A percentile compares a stretch with the other conserved stretches of the same genome.
These are phyloP conservation scores for Microsporum audouinii DNA, from an alignment of 2,329 filamentous ascomycete species.

Conservation along the genomic window DNA sequence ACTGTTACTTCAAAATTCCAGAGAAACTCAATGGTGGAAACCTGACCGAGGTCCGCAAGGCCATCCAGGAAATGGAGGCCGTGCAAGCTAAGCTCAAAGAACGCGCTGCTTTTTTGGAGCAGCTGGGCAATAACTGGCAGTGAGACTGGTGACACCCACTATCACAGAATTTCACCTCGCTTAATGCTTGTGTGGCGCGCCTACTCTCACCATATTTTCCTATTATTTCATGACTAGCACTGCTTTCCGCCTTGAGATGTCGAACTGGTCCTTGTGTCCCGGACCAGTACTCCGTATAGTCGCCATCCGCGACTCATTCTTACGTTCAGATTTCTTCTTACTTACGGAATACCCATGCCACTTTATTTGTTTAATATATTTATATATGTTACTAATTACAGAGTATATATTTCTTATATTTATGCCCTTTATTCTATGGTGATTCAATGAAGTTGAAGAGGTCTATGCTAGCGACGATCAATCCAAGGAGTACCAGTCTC, in stretches of 20 bases:
- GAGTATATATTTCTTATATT: not conserved
- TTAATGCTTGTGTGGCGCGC: not conserved
- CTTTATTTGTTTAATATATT: not conserved
- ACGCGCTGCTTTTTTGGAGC: not conserved
- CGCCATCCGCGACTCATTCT: not conserved
- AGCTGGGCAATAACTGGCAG: not conserved
- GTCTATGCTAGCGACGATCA: no score
- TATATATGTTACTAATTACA: not conserved
- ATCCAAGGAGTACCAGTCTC: no score
- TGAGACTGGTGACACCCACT: not conserved
- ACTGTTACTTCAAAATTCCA: not conserved
- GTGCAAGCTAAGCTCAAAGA: not conserved
- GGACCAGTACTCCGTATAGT: not conserved
- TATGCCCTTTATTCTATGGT: not conserved
- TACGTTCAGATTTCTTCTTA: not conserved
- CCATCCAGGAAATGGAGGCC: not conserved
- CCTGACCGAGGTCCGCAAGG: not conserved
- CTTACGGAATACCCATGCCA: not conserved
- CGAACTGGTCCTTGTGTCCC: not conserved
- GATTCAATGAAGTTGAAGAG: no score
- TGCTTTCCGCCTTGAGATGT: not conserved
- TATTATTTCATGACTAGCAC: not conserved
- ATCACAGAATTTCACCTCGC: no score
- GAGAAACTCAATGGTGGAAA: not conserved
- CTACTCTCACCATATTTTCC: not conserved